Evolutionary conservation across 2,329 filamentous ascomycete genomes (phyloP).

Genomic region (Aspergillus viridinutans): DNA sequence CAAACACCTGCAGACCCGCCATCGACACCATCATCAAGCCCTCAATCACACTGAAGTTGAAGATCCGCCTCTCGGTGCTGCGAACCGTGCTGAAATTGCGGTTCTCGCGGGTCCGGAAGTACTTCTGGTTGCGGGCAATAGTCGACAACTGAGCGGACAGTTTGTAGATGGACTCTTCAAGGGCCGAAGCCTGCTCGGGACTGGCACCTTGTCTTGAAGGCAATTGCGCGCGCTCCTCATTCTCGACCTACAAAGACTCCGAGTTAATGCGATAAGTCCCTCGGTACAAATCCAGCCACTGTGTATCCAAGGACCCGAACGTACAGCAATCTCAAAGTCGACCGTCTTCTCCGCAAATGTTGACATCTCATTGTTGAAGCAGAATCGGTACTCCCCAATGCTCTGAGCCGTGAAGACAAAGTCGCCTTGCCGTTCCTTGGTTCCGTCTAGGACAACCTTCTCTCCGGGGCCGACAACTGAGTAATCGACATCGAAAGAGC

Average conservation of each 20-base stretch:
- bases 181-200: conserved; percentile 79
- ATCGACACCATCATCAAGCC: conserved; percentile 87
- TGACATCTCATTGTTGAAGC: conserved; percentile 98
- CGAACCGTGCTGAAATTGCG: conserved; percentile 96
- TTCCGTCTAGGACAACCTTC: conserved; percentile 76
- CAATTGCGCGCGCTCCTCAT: conserved; percentile 75
- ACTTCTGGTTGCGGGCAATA: conserved; percentile 95
- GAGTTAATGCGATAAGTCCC: neutral
- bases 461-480: conserved; percentile 75
- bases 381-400: conserved; percentile 87
- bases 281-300: neutral
- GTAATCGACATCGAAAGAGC: conserved; percentile 96
- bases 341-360: conserved; percentile 97
- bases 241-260: conserved; percentile 65
- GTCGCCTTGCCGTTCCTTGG: conserved; percentile 92
- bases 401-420: conserved; percentile 95
- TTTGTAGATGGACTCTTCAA: conserved; percentile 95
- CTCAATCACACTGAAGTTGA: conserved; percentile 96
- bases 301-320: conserved; percentile 28
- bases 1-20: conserved; percentile 93
- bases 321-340: conserved; percentile 92
- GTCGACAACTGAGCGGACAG: conserved; percentile 89
- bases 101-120: conserved; percentile 98
- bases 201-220: conserved; percentile 84
- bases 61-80: conserved; percentile 91